Base-by-base conservation (phyloP, 1,139 yeast species). In the Magnusiomyces fungicola region DNA sequence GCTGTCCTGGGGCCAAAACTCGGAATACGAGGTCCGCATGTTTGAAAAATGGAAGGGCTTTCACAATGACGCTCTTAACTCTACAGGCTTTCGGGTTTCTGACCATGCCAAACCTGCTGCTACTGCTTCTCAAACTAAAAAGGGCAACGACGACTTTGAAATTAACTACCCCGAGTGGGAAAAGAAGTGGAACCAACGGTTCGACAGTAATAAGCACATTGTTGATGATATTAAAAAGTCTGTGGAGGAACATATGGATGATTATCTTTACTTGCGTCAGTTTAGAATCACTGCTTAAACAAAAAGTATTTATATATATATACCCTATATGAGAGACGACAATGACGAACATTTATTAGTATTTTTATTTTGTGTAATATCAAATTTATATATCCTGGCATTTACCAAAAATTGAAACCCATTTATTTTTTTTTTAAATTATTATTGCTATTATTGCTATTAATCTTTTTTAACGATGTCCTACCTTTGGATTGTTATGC, bases 1-100 rank as follows among this genome's bases (percentile, higher is more conserved):
- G 65, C 58, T 62, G 14, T 45, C 56, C 5, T 62, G 66, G 66
- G 58, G 53, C n/a, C 55, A 48, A 23, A 56, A 58, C 45, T 42
- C 49, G 3, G 55, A 53, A 18, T 50, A 53, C 34, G 61, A 55
- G 14, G 54, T 52, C 22, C 53, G 55, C 27, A 51, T 54, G 45
- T 62, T 62, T 48, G 58, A 57, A 24, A 61, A 61, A 41, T 62
- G 66, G 66, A 55, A 56, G 32, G 66, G 66, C 6, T 62, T 59
- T 51, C 66, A 62, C 38, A 63, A 60, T 33, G 63, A 60, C 34
- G 64, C 60, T 6, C 53, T 61, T 24, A 54, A 57, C 19, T 55
- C 61, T 14, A 55, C 57, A 12, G 64, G 66, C 6, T 61, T 62
- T 52, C 42, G 53, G 16, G 14, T 32, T n/a, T 19, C 37, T 16